Percentiles rank a stretch among this genome's conserved stretches.
Conservation (phyloP, 2,329 filamentous ascomycete genomes). For the Monosporascus sp. region DNA sequence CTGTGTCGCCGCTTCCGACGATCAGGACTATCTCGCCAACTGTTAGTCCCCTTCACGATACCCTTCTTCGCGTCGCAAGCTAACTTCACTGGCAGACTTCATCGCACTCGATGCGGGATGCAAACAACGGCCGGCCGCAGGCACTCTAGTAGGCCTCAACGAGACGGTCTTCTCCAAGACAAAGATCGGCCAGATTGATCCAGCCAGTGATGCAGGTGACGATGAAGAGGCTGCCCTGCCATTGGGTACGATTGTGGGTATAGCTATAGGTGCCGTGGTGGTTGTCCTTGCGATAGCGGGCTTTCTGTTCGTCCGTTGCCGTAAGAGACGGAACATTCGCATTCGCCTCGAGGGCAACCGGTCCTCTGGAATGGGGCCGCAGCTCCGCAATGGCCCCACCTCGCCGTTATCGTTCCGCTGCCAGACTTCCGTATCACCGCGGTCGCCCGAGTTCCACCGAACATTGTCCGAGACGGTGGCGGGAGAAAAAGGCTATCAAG, state of each 20-base stretch:
- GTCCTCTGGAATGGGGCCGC: constrained; percentile 12
- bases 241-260: constrained; percentile 38
- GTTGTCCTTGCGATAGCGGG: constrained; percentile 33
- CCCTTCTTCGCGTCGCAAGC: background rate
- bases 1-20: constrained; percentile 40
- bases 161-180: constrained; percentile 39
- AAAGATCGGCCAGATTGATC: constrained; percentile 30
- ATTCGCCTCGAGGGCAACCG: constrained; percentile 20
- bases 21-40: constrained; percentile 42
- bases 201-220: constrained; percentile 14
- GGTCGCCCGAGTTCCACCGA: constrained; percentile 33
- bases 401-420: constrained; percentile 49
- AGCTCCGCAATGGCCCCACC: constrained; percentile 29
- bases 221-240: constrained; percentile 22
- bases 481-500: constrained; percentile 21
- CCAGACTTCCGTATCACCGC: constrained; percentile 38
- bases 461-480: constrained; percentile 13
- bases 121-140: constrained; percentile 37
- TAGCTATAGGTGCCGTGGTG: constrained; percentile 35
- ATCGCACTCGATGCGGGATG: constrained; percentile 48
- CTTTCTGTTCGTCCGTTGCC: constrained; percentile 39
- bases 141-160: constrained; percentile 34
- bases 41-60: constrained; percentile 32
- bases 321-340: constrained; percentile 37
- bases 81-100: constrained; percentile 34